Evolutionary conservation across 2,329 filamentous ascomycete genomes (phyloP).

Genomic region (Alternaria panax): DNA sequence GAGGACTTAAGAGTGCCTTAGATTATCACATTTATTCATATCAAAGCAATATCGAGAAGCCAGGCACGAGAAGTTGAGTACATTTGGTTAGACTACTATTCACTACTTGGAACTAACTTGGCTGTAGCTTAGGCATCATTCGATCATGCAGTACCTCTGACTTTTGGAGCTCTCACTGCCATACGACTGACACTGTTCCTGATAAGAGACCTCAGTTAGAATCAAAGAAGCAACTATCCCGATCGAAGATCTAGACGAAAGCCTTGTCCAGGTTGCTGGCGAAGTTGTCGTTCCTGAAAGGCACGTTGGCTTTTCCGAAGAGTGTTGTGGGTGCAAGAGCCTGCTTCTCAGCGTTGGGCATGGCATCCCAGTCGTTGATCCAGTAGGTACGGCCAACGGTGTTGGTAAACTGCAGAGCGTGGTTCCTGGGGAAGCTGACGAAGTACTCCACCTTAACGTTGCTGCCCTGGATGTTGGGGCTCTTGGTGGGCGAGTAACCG

Average conservation of each 20-base stretch:
- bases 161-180: not conserved
- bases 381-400: conserved; percentile 1
- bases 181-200: too few species aligned
- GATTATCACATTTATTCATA: not conserved
- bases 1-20: not conserved
- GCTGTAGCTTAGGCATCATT: not conserved
- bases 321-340: not conserved
- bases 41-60: not conserved
- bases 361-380: conserved; percentile 2
- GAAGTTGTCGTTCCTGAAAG: not conserved
- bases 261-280: not conserved
- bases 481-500: not conserved
- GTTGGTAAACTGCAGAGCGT: conserved; percentile 2
- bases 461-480: not conserved
- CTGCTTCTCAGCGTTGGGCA: not conserved
- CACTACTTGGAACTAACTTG: not conserved
- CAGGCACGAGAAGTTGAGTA: not conserved
- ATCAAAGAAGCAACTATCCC: not conserved
- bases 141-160: not conserved
- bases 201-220: not conserved
- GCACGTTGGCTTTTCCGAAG: not conserved
- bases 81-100: not conserved
- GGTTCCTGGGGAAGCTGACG: not conserved
- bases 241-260: not conserved
- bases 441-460: not conserved